phyloP scores from a whole-genome alignment of 768 basidiomycete species.

The Suillus subalutaceus region DNA sequence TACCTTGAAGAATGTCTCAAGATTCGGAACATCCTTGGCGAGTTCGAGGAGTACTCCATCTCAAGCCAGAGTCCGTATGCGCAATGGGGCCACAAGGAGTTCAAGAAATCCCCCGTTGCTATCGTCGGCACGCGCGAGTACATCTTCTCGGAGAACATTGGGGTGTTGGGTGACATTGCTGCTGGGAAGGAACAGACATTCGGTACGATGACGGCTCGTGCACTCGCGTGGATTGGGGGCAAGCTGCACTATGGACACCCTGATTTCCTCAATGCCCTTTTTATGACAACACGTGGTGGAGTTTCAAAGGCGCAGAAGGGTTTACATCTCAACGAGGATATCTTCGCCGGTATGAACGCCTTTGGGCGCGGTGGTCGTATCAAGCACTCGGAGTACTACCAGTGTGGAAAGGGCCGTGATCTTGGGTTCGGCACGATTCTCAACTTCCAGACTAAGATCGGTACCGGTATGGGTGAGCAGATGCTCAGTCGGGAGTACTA shows the following conservation, averaged over 20 bases:
- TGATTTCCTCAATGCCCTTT: conserved; percentile 97
- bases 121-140: conserved; percentile 99
- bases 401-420: conserved; percentile 99
- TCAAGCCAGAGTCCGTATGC: conserved; percentile 96
- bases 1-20: conserved; percentile 99
- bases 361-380: conserved; percentile 98
- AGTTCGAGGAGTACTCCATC: conserved; percentile 93
- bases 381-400: conserved; percentile 99
- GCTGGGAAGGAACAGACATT: conserved; percentile 99
- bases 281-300: conserved; percentile 98
- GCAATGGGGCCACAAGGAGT: conserved; percentile 94
- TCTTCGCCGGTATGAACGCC: conserved; percentile 99
- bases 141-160: conserved; percentile 99
- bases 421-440: conserved; percentile 98
- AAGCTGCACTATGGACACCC: conserved; percentile 99
- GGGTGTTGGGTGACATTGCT: conserved; percentile 97
- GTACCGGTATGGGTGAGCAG: conserved; percentile 99
- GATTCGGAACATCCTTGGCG: conserved; percentile 95
- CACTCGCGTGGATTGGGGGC: conserved; percentile 95
- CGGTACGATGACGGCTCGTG: conserved; percentile 96
- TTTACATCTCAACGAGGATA: conserved; percentile 98
- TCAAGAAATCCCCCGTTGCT: conserved; percentile 87
- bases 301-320: conserved; percentile 99
- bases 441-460: conserved; percentile 99
- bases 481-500: conserved; percentile 99